Evolutionary conservation across 345 rosid genomes (phyloP).

Genomic region (Salix caprea): DNA sequence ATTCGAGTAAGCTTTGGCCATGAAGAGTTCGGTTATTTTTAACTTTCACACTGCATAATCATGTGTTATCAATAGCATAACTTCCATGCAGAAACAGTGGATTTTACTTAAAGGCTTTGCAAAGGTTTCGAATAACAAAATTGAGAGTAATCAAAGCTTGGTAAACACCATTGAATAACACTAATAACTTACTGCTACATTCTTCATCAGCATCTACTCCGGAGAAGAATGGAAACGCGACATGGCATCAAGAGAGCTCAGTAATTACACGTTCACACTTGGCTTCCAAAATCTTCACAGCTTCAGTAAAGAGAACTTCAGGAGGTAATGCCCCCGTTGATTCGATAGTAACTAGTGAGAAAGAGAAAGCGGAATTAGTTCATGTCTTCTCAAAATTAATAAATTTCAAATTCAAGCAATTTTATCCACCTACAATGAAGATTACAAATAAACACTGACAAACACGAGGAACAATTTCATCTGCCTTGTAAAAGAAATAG

Average conservation of each 20-base stretch:
- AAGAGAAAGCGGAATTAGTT: slow-evolving; percentile 5
- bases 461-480: too few species aligned
- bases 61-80: too few species aligned
- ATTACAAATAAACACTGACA: not conserved
- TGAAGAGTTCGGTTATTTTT: too few species aligned
- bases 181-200: not conserved
- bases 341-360: slow-evolving; percentile 68
- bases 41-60: too few species aligned
- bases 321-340: slow-evolving; percentile 87
- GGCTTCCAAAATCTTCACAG: slow-evolving; percentile 82
- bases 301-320: slow-evolving; percentile 75
- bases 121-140: too few species aligned
- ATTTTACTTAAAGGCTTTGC: too few species aligned
- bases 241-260: slow-evolving; percentile 54
- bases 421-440: not conserved
- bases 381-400: not conserved
- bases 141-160: too few species aligned
- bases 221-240: not conserved
- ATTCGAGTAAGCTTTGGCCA: too few species aligned
- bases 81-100: too few species aligned
- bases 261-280: slow-evolving; percentile 68
- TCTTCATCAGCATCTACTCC: not conserved
- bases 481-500: not conserved
- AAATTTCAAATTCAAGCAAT: not conserved
- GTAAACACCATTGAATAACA: too few species aligned